Base-by-base conservation (phyloP, 345 rosid genomes). In the Camelina sativa region DNA sequence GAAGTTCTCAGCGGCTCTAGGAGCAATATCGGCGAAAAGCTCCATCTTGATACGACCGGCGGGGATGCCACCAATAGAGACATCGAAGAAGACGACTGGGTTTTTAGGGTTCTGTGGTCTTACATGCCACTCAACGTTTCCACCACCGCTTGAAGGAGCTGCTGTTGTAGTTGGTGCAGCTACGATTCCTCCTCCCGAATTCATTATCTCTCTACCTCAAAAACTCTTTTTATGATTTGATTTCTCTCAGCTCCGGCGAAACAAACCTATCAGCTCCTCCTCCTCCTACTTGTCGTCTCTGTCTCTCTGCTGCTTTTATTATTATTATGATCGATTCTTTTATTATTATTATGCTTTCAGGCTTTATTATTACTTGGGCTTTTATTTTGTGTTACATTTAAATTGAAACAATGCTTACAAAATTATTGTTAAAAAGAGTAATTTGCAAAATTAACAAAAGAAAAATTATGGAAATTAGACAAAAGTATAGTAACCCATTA, bases 1-100 rank as follows among this genome's bases (percentile, higher is more conserved):
- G 90, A 95, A 95, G 76, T 95, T 95, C 61, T 92, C 98, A 55
- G 98, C 96, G 23, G 98, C 88, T 82, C 84, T 92, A 69, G 98
- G 98, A 41, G 85, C 85, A 57, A 92, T 82, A 67, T 95, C 99
- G 34, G 99, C 92, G 80, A 95, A 95, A 76, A 95, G 96, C 82
- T 95, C 99, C 99, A 92, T 95, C 86, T 92, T 92, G 83, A 90
- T 84, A 30, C 98, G 91, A 41, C 97, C 99, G 17, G 97, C 97
- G 10, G 94, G 89, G 69, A 95, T 92, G 66, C 89, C 84, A 41
- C 97, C 99, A 66, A 95, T 95, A 23, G 96, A 92, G 25, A 90
- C 48, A 52, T 95, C 99, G 84, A 95, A 95, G 85, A 95, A 95
- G 23, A 95, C 98, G 28, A 95, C 83, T n/a, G 96, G 99, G 62